These are phyloP conservation scores for Tricholoma matsutake DNA, from an alignment of 768 basidiomycete species.

Conservation along the genomic window DNA sequence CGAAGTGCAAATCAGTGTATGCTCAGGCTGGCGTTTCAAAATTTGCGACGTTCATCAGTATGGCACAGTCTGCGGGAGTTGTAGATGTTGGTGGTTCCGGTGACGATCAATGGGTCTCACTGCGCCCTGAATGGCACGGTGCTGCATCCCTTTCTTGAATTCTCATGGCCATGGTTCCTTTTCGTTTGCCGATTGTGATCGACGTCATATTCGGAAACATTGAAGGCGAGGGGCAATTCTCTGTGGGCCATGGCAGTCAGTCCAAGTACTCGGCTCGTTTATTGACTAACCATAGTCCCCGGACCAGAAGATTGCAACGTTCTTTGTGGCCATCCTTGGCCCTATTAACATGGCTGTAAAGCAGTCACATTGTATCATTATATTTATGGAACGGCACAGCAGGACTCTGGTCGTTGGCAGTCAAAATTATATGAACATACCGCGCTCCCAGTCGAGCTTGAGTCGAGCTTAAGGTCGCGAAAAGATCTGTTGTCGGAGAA, in stretches of 20 bases:
- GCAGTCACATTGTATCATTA: too few relatives aligned
- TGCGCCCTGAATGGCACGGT: slow-evolving; percentile 16
- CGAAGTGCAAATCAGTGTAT: slow-evolving; percentile 18
- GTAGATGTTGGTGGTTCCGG: slow-evolving; percentile 19
- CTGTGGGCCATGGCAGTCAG: slow-evolving; percentile 18
- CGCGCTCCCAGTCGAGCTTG: too few relatives aligned
- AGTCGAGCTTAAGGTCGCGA: too few relatives aligned
- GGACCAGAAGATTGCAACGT: slow-evolving; percentile 47
- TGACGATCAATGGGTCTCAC: slow-evolving; percentile 20
- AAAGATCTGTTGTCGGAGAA: too few relatives aligned
- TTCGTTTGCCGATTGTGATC: slow-evolving; percentile 11
- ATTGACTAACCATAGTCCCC: slow-evolving; percentile 33
- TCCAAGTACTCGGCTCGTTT: background rate
- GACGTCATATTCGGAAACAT: slow-evolving; percentile 41
- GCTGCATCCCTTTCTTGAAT: background rate
- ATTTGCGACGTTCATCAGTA: slow-evolving; percentile 21
- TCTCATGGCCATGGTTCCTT: background rate
- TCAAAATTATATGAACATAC: too few relatives aligned
- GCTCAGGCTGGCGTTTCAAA: slow-evolving; percentile 17
- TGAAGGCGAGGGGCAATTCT: slow-evolving; percentile 41
- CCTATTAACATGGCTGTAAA: too few relatives aligned
- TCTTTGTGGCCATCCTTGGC: background rate
- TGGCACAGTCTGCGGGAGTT: slow-evolving; percentile 22
- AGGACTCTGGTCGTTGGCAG: too few relatives aligned
- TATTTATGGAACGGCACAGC: too few relatives aligned